Percentiles rank a stretch among this genome's conserved stretches.
Evolutionary conservation across 441 rosid species (phyloP).

Genomic region (Gossypium lobatum): DNA sequence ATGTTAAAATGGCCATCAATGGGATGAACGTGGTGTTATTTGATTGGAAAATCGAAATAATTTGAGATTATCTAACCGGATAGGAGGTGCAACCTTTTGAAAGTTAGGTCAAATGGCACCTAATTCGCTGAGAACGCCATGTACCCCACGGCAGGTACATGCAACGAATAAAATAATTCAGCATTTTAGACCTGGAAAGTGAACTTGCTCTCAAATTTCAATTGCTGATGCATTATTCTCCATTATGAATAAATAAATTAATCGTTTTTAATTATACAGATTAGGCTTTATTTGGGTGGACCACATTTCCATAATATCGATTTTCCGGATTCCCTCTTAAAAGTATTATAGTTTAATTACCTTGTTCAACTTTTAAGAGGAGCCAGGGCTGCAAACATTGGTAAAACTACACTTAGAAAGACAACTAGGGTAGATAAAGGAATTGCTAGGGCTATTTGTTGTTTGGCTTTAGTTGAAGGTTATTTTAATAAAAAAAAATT

Average conservation of each 20-base stretch:
- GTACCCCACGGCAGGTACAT: constrained; percentile 29
- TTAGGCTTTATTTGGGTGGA: constrained; percentile 51
- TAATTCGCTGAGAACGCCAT: constrained; percentile 22
- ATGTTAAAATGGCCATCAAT: not conserved
- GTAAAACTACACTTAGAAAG: constrained; percentile 19
- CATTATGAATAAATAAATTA: constrained; percentile 27
- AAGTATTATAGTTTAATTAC: constrained; percentile 33
- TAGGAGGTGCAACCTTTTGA: constrained; percentile 16
- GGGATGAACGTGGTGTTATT: constrained; percentile 3
- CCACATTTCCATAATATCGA: constrained; percentile 55
- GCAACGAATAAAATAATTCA: constrained; percentile 14
- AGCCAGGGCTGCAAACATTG: constrained; percentile 18
- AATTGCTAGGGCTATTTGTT: constrained; percentile 6
- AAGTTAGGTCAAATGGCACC: constrained; percentile 41
- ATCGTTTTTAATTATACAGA: constrained; percentile 12
- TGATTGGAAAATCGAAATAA: constrained; percentile 1
- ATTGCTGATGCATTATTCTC: constrained; percentile 50
- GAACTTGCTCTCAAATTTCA: constrained; percentile 21
- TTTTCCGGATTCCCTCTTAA: constrained; percentile 61
- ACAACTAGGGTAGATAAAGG: constrained; percentile 9
- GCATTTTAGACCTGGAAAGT: constrained; percentile 25
- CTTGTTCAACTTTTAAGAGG: constrained; percentile 30
- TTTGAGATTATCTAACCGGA: not conserved
- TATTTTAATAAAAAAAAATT: constrained; percentile 14
- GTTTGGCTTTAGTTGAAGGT: constrained; percentile 15